Conservation (phyloP, 768 basidiomycete species). For the Naganishia randhawae region DNA sequence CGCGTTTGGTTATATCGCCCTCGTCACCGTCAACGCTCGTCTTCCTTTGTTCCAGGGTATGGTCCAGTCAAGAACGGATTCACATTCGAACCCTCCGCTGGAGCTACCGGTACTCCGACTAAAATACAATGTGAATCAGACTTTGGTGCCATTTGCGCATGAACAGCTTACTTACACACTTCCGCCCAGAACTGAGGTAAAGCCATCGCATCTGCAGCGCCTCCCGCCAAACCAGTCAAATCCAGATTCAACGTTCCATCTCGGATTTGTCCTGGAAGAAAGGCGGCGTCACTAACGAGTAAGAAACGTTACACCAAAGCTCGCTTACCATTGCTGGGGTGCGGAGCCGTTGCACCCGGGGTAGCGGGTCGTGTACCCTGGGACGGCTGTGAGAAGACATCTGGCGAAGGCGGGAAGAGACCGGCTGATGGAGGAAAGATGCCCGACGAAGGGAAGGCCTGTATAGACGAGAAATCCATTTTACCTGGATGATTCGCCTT, state of each 20-base stretch:
- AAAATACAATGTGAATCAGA: neutral
- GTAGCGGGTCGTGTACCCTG: neutral
- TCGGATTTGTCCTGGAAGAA: constrained; percentile 1
- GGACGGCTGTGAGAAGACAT: neutral
- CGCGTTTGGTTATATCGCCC: no score
- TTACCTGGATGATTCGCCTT: constrained; percentile 3
- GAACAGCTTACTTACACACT: constrained; percentile 9
- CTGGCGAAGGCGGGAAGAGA: neutral
- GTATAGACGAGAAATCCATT: constrained; percentile 20
- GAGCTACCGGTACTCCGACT: constrained; percentile 15
- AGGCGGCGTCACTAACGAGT: neutral
- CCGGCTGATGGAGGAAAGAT: constrained; percentile 16
- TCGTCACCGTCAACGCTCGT: neutral
- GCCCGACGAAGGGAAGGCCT: constrained; percentile 26
- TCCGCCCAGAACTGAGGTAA: constrained; percentile 33
- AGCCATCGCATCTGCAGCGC: constrained; percentile 21
- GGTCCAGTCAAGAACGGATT: constrained; percentile 2
- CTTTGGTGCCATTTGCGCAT: neutral
- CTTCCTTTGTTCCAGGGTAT: neutral
- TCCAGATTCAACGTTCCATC: constrained; percentile 10
- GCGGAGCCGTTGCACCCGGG: neutral
- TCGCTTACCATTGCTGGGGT: neutral
- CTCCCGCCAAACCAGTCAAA: constrained; percentile 19
- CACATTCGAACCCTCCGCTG: neutral
- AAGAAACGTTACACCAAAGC: neutral